These are phyloP conservation scores for Aspergillus terreus DNA, from an alignment of 2,329 filamentous ascomycete species.

Conservation along the genomic window DNA sequence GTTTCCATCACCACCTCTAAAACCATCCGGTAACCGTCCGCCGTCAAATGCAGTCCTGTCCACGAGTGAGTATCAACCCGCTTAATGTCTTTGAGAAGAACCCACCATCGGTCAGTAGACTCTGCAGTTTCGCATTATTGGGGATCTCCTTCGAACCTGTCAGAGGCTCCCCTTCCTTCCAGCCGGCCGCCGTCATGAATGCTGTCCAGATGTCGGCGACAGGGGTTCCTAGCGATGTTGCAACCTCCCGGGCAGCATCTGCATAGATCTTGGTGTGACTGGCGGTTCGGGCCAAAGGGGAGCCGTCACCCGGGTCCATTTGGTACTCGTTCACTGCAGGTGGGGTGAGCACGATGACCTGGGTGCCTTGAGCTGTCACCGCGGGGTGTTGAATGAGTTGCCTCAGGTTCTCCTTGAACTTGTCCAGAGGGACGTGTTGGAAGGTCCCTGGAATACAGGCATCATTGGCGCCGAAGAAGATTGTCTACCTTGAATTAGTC, in stretches of 20 bases:
- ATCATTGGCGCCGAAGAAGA: conserved; percentile 91
- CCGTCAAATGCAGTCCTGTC: conserved; percentile 56
- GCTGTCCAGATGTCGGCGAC: conserved; percentile 77
- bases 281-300: conserved; percentile 53
- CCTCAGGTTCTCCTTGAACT: conserved; percentile 69
- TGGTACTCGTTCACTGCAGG: conserved; percentile 79
- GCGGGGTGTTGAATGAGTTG: conserved; percentile 69
- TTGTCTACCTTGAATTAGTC: conserved; percentile 46
- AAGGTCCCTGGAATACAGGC: conserved; percentile 64
- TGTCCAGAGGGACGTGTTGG: conserved; percentile 74
- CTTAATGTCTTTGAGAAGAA: neutral
- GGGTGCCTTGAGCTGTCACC: conserved; percentile 66
- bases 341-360: conserved; percentile 72
- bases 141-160: conserved; percentile 57
- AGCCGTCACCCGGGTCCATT: conserved; percentile 49
- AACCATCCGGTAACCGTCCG: conserved; percentile 54
- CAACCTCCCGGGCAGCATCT: conserved; percentile 62
- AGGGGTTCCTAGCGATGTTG: conserved; percentile 52
- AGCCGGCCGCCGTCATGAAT: conserved; percentile 65
- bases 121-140: conserved; percentile 53
- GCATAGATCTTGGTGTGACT: conserved; percentile 62
- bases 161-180: conserved; percentile 46
- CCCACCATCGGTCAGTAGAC: conserved; percentile 56
- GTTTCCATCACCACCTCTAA: conserved; percentile 52
- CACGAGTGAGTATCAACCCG: neutral